Evolutionary conservation across 768 basidiomycete genomes (phyloP).

Genomic region (Leccinum obscurum): DNA sequence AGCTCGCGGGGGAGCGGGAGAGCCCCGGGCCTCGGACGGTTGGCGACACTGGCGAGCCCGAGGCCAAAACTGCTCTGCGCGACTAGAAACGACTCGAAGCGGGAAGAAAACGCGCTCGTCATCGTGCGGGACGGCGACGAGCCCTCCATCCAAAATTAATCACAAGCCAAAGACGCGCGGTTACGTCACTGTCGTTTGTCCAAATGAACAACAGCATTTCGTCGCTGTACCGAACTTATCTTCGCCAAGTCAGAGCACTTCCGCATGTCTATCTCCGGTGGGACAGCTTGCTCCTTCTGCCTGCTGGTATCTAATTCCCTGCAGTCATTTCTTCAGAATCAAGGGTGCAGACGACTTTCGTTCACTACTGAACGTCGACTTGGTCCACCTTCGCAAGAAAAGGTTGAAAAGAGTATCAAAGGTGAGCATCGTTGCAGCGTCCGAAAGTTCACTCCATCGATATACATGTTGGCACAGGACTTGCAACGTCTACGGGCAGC

Average conservation of each 20-base stretch:
- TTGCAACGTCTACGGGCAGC: slow-evolving; percentile 53
- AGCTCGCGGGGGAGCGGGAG: slow-evolving; percentile 19
- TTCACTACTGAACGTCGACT: slow-evolving; percentile 41
- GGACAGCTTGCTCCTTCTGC: slow-evolving; percentile 1
- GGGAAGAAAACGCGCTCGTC: slow-evolving; percentile 2
- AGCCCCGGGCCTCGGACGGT: slow-evolving; percentile 5
- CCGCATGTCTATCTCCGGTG: slow-evolving; percentile 51
- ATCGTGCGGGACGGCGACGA: slow-evolving; percentile 16
- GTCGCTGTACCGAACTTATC: slow-evolving; percentile 41
- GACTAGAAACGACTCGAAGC: slow-evolving; percentile 3
- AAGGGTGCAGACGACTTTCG: slow-evolving; percentile 59
- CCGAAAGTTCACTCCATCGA: background rate
- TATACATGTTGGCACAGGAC: slow-evolving; percentile 40
- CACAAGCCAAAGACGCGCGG: slow-evolving; percentile 1
- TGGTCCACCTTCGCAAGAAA: slow-evolving; percentile 30
- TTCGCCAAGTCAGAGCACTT: slow-evolving; percentile 43
- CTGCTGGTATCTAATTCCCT: slow-evolving; percentile 1
- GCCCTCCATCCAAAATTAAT: slow-evolving; percentile 13
- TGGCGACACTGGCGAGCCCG: background rate
- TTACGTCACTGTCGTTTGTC: slow-evolving; percentile 10
- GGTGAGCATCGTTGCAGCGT: slow-evolving; percentile 34
- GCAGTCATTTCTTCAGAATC: slow-evolving; percentile 64
- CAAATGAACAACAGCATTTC: slow-evolving; percentile 9
- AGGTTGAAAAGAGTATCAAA: slow-evolving; percentile 54
- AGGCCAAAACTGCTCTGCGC: slow-evolving; percentile 2